These are phyloP conservation scores for Debaryomycetaceae sp. DNA, from an alignment of 1,139 yeast genomes.

Conservation along the genomic window DNA sequence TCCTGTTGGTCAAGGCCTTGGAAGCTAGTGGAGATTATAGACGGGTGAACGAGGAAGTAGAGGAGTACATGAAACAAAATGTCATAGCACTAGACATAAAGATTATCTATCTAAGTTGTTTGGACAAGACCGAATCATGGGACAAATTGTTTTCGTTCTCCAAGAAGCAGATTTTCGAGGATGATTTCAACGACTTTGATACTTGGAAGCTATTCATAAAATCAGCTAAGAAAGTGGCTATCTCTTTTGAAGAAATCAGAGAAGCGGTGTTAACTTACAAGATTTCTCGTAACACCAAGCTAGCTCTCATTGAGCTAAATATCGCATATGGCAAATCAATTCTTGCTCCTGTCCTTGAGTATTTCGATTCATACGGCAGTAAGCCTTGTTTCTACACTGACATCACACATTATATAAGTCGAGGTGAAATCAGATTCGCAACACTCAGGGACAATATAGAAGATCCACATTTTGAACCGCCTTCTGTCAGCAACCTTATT, in stretches of 20 bases:
- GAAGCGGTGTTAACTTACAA: conserved; percentile 19
- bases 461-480: conserved; percentile 1
- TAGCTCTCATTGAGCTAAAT: conserved; percentile 53
- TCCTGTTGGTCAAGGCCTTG: conserved; percentile 48
- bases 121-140: conserved; percentile 42
- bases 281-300: conserved; percentile 50
- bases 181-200: conserved; percentile 55
- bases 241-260: conserved; percentile 21
- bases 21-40: conserved; percentile 25
- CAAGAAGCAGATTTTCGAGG: conserved; percentile 32
- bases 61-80: conserved; percentile 32
- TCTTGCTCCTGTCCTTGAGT: conserved; percentile 29
- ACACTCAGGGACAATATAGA: not conserved
- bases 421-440: conserved; percentile 10
- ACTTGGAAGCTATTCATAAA: conserved; percentile 54
- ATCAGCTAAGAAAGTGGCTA: conserved; percentile 35
- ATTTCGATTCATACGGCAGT: conserved; percentile 39
- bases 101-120: conserved; percentile 45
- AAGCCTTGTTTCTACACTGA: conserved; percentile 66
- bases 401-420: conserved; percentile 33
- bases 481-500: conserved; percentile 28
- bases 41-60: conserved; percentile 27
- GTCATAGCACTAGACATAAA: conserved; percentile 55
- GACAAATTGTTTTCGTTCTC: conserved; percentile 31
- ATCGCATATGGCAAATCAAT: conserved; percentile 16